Evolutionary conservation across 2,329 filamentous ascomycete species (phyloP), one percentile per base, ranked within the genome.

Genomic region (Penicillium sp.): DNA sequence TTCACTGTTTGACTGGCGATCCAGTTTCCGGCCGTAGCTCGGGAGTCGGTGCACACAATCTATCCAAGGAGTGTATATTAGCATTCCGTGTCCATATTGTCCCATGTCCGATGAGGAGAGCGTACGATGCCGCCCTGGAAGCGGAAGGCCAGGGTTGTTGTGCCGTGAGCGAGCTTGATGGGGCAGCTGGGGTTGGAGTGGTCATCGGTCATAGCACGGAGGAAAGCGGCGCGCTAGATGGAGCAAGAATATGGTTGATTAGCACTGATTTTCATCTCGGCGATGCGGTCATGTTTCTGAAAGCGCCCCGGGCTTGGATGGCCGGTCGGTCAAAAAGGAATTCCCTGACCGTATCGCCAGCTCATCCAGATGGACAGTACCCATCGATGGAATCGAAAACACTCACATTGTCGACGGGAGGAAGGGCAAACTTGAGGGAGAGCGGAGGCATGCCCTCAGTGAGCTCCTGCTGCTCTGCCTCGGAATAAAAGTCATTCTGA

Each of bases 1-100:
- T 98, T 98, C 69, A 98, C 93, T 46, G 93, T 98, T 81, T 98
- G 93, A 76, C 89, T 95, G 60, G 93, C 93, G 75, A 98, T 98
- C 93, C 93, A 98, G 82, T 93, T 95, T 66, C 93, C 93, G 27
- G 93, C 92, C 42, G 93, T 95, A 53, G 93, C 93, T 76, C 93
- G 85, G 53, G 93, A 98, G 77, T 98, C 93, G 52, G 93, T 98
- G 47, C 92, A 92, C 45, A 98, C 92, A 68, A 98, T 95, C 68
- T 71, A 57, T n/a, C 23, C 9, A 24, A 28, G 13, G 13, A 23
- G 15, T n/a, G 28, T 43, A 24, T 20, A 37, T 41, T 29, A 53
- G 47, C 29, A 31, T 25, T 9, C 13, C 7, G 27, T 27, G 13
- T 40, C 20, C 23, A 39, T 23, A n/a, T 6, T 8, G 23, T 13